A percentile compares a stretch with the other conserved stretches of the same genome.
Evolutionary conservation across 345 rosid species (phyloP).

Genomic region (Populus euphratica): DNA sequence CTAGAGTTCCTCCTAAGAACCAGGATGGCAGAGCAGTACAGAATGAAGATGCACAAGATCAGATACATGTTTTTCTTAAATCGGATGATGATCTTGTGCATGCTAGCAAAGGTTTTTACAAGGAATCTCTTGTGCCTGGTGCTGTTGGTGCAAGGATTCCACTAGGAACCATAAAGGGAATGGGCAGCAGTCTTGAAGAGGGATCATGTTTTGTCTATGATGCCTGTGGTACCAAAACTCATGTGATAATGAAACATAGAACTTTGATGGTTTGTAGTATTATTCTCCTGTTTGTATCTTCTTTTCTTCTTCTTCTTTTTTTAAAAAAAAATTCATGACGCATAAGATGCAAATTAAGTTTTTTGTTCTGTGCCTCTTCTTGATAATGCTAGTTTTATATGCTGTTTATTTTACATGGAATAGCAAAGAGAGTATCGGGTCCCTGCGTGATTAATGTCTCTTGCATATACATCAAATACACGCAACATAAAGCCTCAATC

Average conservation of each 20-base stretch:
- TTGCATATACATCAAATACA: too few relatives aligned
- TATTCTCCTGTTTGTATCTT: conserved; percentile 22
- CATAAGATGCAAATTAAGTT: conserved; percentile 10
- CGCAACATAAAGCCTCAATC: too few relatives aligned
- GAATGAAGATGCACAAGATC: conserved; percentile 53
- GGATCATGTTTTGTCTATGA: conserved; percentile 78
- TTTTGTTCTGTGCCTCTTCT: not conserved
- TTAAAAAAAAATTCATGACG: not conserved
- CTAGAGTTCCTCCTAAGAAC: conserved; percentile 63
- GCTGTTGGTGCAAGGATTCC: conserved; percentile 42
- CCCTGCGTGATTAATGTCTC: not conserved
- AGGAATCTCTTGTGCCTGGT: conserved; percentile 22
- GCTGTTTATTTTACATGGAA: conserved; percentile 8
- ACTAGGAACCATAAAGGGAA: conserved; percentile 67
- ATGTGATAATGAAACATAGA: conserved; percentile 83
- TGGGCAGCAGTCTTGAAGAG: conserved; percentile 72
- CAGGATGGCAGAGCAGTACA: conserved; percentile 23
- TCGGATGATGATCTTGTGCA: conserved; percentile 31
- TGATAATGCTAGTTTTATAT: conserved; percentile 1
- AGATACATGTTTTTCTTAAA: conserved; percentile 67
- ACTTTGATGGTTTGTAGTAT: conserved; percentile 74
- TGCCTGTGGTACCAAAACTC: conserved; percentile 70
- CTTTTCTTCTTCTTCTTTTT: not conserved
- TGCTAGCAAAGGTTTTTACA: conserved; percentile 13
- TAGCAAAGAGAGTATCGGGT: not conserved